Conservation (phyloP, 2,329 filamentous ascomycete genomes). For the Chaetomium globosum region DNA sequence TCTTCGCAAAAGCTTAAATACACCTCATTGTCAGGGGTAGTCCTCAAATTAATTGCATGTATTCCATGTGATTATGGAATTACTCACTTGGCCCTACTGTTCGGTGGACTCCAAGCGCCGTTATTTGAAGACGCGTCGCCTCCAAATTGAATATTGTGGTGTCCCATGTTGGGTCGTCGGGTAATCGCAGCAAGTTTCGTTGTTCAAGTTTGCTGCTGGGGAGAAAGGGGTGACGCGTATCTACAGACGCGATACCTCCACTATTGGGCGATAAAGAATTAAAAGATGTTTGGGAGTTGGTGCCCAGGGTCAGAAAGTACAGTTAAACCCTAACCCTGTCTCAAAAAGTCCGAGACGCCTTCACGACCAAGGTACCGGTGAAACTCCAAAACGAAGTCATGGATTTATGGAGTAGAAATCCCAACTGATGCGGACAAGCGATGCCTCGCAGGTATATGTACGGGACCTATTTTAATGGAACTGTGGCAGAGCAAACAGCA, state of each 20-base stretch:
- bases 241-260: background rate
- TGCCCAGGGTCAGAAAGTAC: background rate
- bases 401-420: background rate
- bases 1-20: conserved; percentile 45
- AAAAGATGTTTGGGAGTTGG: background rate
- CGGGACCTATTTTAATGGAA: background rate
- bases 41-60: background rate
- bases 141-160: conserved; percentile 38
- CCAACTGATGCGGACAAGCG: too few relatives aligned
- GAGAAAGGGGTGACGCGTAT: background rate
- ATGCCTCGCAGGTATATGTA: background rate
- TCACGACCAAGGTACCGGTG: background rate
- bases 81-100: conserved; percentile 41
- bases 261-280: background rate
- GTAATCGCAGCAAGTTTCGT: background rate
- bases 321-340: background rate
- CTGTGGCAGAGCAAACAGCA: background rate
- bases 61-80: background rate
- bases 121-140: conserved; percentile 37
- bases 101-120: conserved; percentile 40
- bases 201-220: background rate
- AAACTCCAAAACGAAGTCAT: background rate
- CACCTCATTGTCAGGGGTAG: background rate
- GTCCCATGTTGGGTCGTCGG: conserved; percentile 34
- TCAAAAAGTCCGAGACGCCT: background rate